Evolutionary conservation across 768 basidiomycete genomes (phyloP).

Genomic region (Leccinum boreale): DNA sequence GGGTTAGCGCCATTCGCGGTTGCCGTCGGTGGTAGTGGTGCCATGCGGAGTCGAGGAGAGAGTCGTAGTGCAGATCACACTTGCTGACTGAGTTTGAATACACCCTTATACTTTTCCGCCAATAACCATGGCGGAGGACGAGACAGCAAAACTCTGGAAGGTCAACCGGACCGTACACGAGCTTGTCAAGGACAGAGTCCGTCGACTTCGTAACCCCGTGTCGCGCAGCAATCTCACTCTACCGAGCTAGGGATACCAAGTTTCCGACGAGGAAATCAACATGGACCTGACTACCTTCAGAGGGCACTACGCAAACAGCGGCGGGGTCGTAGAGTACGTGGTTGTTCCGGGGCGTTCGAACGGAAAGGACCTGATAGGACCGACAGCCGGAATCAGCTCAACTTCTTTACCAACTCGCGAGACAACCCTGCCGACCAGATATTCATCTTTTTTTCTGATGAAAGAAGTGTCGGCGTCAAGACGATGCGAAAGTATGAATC

Average conservation of each 20-base stretch:
- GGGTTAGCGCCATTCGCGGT: conserved; percentile 31
- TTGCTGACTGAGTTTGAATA: conserved; percentile 56
- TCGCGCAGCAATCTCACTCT: conserved; percentile 16
- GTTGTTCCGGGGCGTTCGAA: not conserved
- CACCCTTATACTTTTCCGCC: conserved; percentile 12
- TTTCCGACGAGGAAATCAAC: conserved; percentile 91
- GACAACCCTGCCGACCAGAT: conserved; percentile 73
- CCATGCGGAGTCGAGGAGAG: conserved; percentile 30
- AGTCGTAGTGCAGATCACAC: not conserved
- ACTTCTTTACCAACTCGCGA: conserved; percentile 82
- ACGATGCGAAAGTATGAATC: conserved; percentile 89
- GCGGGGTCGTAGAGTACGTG: conserved; percentile 83
- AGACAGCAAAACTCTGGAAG: conserved; percentile 89
- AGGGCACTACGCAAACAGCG: conserved; percentile 62
- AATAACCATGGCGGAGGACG: conserved; percentile 67
- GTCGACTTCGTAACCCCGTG: conserved; percentile 11
- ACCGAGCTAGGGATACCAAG: conserved; percentile 75
- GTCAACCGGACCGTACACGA: conserved; percentile 97
- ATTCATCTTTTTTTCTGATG: conserved; percentile 95
- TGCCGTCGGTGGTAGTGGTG: conserved; percentile 39
- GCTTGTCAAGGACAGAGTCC: conserved; percentile 90
- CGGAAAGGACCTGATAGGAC: conserved; percentile 6
- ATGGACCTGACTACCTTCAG: conserved; percentile 84
- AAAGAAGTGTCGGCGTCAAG: conserved; percentile 92
- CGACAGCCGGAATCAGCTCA: conserved; percentile 78